These are phyloP conservation scores for Alternaria arborescens DNA, from an alignment of 2,329 filamentous ascomycete species.

Conservation along the genomic window DNA sequence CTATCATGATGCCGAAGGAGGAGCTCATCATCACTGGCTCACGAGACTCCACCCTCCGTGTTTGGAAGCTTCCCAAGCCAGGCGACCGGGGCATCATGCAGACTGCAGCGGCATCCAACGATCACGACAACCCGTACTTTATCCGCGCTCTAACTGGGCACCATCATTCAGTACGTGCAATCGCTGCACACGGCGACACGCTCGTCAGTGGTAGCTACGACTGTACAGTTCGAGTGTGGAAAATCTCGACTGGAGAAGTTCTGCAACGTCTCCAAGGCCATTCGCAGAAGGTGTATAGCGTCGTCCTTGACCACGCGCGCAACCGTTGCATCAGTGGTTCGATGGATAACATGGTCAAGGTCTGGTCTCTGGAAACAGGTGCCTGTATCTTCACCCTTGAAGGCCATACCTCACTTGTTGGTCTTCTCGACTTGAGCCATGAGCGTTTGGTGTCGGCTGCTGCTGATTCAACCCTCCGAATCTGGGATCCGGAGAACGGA, in stretches of 20 bases:
- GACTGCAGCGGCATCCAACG: constrained; percentile 75
- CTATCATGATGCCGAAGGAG: constrained; percentile 90
- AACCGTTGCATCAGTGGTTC: constrained; percentile 97
- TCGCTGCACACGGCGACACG: constrained; percentile 92
- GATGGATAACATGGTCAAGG: constrained; percentile 98
- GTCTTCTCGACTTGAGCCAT: constrained; percentile 86
- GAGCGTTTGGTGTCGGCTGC: constrained; percentile 93
- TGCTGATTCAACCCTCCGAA: constrained; percentile 91
- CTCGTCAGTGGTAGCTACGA: constrained; percentile 98
- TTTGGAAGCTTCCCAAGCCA: constrained; percentile 90
- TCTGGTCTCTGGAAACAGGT: constrained; percentile 93
- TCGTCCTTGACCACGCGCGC: constrained; percentile 88
- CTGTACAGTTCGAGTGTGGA: constrained; percentile 94
- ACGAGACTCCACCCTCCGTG: constrained; percentile 88
- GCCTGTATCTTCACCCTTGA: constrained; percentile 87
- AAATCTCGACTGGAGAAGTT: constrained; percentile 91
- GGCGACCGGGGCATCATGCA: constrained; percentile 82
- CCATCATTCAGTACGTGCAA: constrained; percentile 91
- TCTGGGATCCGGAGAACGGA: constrained; percentile 95
- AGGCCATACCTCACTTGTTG: constrained; percentile 90
- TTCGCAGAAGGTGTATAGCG: constrained; percentile 93
- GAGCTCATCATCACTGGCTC: constrained; percentile 97
- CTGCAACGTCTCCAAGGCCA: constrained; percentile 87
- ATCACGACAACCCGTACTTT: constrained; percentile 91
- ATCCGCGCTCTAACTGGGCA: constrained; percentile 87